Evolutionary conservation across 441 rosid genomes (phyloP).

Genomic region (Populus trichocarpa): DNA sequence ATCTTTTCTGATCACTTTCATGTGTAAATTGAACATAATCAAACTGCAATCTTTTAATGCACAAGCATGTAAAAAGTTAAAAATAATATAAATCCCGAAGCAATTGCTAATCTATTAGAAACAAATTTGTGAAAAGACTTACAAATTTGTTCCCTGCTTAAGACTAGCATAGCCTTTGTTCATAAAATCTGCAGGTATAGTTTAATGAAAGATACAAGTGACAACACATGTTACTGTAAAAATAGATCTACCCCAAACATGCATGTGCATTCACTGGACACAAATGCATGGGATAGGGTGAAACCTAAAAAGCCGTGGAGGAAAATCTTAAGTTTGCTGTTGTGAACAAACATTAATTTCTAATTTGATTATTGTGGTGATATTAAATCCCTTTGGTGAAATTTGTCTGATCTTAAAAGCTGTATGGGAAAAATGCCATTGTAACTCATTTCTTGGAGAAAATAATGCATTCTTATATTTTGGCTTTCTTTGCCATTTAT

Average conservation of each 20-base stretch:
- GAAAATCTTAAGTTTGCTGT: neutral
- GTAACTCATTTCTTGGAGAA: neutral
- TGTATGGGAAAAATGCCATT: neutral
- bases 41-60: neutral
- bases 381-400: neutral
- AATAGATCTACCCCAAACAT: neutral
- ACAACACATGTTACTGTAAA: neutral
- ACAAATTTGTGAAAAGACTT: neutral
- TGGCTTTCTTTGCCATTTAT: neutral
- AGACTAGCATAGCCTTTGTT: neutral
- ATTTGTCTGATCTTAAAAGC: neutral
- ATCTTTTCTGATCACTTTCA: neutral
- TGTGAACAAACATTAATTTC: neutral
- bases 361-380: neutral
- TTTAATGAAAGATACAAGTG: neutral
- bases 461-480: neutral
- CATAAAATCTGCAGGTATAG: neutral
- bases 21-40: neutral
- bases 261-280: neutral
- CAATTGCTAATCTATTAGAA: neutral
- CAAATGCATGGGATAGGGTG: neutral
- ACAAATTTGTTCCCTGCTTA: neutral
- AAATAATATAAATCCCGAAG: neutral
- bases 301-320: neutral
- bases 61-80: neutral